Base-by-base conservation (phyloP, 768 basidiomycete genomes). In the Agaricus sinodeliciosus region DNA sequence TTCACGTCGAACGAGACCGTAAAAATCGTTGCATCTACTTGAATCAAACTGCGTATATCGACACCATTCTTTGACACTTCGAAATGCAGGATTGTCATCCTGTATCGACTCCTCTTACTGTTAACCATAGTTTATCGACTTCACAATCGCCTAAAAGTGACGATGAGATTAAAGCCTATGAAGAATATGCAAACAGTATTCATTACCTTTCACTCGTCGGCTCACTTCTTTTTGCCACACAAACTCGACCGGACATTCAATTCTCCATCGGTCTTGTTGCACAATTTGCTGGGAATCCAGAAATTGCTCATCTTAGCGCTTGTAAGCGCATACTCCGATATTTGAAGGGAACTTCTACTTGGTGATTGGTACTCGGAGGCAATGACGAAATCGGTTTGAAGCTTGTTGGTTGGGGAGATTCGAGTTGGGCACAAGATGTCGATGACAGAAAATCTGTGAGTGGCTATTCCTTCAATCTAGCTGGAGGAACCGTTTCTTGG, bases 401-500 rank as follows among this genome's bases (percentile, higher is more conserved):
- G 9, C 15, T 56, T 3, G 37, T 26, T 25, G 59, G 56, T 18
- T 58, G 56, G 37, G 45, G 45, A 4, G 58, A 62, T 43, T 7
- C 56, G 3, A 51, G 59, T 40, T 58, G 50, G 54, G 57, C 48
- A 13, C 52, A 49, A 9, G 51, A 58, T 13, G 52, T 59, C 9
- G 58, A 66, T 39, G n/a, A 1, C 11, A 48, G 65, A 11, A 43
- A 58, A 15, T 67, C 71, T 2, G 65, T 69, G 4, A 67, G 65
- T 4, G 67, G 69, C 0, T 69, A 63, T 54, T 58, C 60, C 11
- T 69, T 65, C 50, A 60, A 62, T 31, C 22, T 67, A 15, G 62
- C 60, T 31, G 59, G 60, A 11, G 47, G 65, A 1, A 55, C 63
- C 3, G 57, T 72, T 16, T 60, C 62, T 22, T 71, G 70, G 72